Conservation (phyloP, 2,329 filamentous ascomycete species). For the Chrysoporthe cubensis region DNA sequence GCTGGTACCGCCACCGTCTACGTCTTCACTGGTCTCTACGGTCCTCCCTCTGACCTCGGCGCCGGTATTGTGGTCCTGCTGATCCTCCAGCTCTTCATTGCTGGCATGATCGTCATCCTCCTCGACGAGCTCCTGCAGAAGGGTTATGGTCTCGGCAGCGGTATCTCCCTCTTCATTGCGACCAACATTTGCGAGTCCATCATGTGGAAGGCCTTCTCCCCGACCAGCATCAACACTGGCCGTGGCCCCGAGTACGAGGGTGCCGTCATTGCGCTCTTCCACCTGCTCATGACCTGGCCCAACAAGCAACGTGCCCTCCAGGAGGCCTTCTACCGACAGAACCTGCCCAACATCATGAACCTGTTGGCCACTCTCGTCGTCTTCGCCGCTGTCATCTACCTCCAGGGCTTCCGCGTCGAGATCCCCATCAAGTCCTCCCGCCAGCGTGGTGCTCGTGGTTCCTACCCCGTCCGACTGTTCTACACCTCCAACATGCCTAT, state of each 20-base stretch:
- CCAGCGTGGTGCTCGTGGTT: slow-evolving; percentile 97
- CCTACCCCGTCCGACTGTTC: slow-evolving; percentile 98
- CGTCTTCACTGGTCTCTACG: slow-evolving; percentile 97
- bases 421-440: slow-evolving; percentile 99
- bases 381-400: slow-evolving; percentile 98
- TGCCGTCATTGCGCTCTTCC: slow-evolving; percentile 96
- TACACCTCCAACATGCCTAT: slow-evolving; percentile 99
- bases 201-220: slow-evolving; percentile 99
- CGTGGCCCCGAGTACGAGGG: slow-evolving; percentile 99
- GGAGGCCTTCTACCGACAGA: slow-evolving; percentile 99
- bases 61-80: slow-evolving; percentile 98
- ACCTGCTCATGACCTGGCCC: slow-evolving; percentile 96
- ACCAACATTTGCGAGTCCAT: slow-evolving; percentile 99
- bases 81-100: slow-evolving; percentile 96
- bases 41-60: slow-evolving; percentile 93
- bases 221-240: slow-evolving; percentile 98
- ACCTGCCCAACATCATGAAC: slow-evolving; percentile 99
- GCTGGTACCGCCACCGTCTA: slow-evolving; percentile 98
- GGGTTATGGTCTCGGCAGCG: slow-evolving; percentile 96
- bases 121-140: slow-evolving; percentile 99
- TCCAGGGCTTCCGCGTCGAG: slow-evolving; percentile 98
- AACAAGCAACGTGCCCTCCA: slow-evolving; percentile 99
- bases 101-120: slow-evolving; percentile 97
- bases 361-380: slow-evolving; percentile 88
- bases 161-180: slow-evolving; percentile 99